Conservation (phyloP, 352 stramenopile species). For the Pythium oligandrum region DNA sequence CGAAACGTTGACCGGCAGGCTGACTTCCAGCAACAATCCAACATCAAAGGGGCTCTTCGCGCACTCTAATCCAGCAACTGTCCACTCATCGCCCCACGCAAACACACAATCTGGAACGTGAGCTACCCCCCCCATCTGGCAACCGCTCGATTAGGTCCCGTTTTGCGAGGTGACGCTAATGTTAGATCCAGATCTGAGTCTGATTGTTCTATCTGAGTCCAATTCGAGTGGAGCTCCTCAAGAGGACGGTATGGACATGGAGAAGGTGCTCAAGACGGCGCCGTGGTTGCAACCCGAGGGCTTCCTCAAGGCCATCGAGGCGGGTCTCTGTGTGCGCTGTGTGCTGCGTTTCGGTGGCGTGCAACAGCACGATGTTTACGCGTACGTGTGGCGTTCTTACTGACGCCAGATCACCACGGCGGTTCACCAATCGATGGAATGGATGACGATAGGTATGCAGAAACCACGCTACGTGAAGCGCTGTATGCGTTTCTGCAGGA, state of each 20-base stretch:
- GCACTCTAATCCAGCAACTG: too few species aligned
- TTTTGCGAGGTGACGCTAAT: too few species aligned
- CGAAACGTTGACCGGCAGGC: too few species aligned
- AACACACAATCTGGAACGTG: too few species aligned
- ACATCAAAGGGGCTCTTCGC: too few species aligned
- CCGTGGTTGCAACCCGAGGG: slow-evolving; percentile 29
- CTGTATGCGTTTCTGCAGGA: slow-evolving; percentile 5
- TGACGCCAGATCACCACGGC: not conserved
- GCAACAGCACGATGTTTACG: slow-evolving; percentile 39
- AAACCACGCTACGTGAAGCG: slow-evolving; percentile 7
- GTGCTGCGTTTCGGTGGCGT: slow-evolving; percentile 57
- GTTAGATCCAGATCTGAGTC: too few species aligned
- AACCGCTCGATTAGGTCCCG: too few species aligned
- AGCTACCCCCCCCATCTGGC: too few species aligned
- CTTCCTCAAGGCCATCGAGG: slow-evolving; percentile 16
- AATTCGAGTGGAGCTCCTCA: not conserved
- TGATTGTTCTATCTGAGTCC: not conserved
- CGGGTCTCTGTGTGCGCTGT: slow-evolving; percentile 60
- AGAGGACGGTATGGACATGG: too few species aligned
- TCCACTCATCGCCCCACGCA: too few species aligned
- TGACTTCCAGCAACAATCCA: too few species aligned
- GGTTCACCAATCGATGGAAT: too few species aligned
- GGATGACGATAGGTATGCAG: slow-evolving; percentile 9
- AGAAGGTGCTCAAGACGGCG: not conserved
- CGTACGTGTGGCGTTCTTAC: slow-evolving; percentile 24